Percentiles rank a stretch among this genome's conserved stretches.
Evolutionary conservation across 352 stramenopile species (phyloP).

Genomic region (Globisporangium heterothallicum): DNA sequence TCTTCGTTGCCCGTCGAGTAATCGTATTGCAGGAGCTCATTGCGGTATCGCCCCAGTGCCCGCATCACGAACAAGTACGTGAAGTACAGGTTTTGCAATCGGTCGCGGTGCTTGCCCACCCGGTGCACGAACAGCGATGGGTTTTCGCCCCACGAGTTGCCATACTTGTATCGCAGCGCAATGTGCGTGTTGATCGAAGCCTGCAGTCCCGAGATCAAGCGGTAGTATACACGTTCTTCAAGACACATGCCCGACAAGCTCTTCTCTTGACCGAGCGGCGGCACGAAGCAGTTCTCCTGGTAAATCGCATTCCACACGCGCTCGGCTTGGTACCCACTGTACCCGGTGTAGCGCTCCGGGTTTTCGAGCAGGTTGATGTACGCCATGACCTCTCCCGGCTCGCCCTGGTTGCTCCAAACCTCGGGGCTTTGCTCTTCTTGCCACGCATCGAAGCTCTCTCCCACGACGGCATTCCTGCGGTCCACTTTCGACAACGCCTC

Average conservation of each 20-base stretch:
- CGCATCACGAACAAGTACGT: slow-evolving; percentile 97
- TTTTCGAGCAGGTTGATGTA: slow-evolving; percentile 97
- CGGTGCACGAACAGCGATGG: slow-evolving; percentile 80
- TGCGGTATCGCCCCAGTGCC: slow-evolving; percentile 90
- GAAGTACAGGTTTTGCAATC: slow-evolving; percentile 98
- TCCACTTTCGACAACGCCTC: slow-evolving; percentile 64
- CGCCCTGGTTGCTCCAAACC: slow-evolving; percentile 54
- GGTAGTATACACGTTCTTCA: slow-evolving; percentile 96
- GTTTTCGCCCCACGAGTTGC: slow-evolving; percentile 65
- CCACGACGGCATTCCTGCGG: slow-evolving; percentile 63
- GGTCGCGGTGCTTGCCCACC: slow-evolving; percentile 90
- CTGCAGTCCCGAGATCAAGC: slow-evolving; percentile 94
- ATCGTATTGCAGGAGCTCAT: slow-evolving; percentile 92
- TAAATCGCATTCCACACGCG: slow-evolving; percentile 98
- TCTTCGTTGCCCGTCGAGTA: slow-evolving; percentile 92
- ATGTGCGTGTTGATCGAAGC: slow-evolving; percentile 95
- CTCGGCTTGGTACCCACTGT: slow-evolving; percentile 88
- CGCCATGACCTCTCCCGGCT: slow-evolving; percentile 58
- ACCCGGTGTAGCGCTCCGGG: slow-evolving; percentile 97
- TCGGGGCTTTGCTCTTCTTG: slow-evolving; percentile 50
- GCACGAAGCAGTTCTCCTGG: slow-evolving; percentile 95
- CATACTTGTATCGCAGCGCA: slow-evolving; percentile 78
- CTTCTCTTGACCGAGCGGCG: slow-evolving; percentile 40
- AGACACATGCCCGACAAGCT: slow-evolving; percentile 77
- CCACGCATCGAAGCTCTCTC: slow-evolving; percentile 57